Evolutionary conservation across 1,284 basidiomycete genomes (phyloP).

Genomic region (Moesziomyces antarcticus): DNA sequence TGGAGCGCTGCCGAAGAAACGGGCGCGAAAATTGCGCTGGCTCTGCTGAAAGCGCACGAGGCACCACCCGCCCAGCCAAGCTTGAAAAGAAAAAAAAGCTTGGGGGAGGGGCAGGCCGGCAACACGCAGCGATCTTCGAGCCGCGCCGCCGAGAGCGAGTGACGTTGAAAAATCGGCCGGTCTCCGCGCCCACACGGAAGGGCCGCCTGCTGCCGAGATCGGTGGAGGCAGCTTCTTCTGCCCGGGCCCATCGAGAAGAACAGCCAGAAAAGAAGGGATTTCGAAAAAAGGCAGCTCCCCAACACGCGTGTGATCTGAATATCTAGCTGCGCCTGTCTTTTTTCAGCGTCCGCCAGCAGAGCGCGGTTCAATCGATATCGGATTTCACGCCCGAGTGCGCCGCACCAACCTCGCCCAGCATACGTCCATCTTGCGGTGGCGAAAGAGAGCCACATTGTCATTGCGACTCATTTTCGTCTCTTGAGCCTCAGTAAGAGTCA

Average conservation of each 20-base stretch:
- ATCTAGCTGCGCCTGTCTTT: background rate
- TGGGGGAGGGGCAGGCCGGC: background rate
- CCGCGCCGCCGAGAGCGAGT: constrained; percentile 2
- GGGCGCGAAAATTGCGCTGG: background rate
- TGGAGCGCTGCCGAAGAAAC: background rate
- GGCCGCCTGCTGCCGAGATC: constrained; percentile 9
- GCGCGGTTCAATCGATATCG: constrained; percentile 29
- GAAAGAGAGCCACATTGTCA: no score
- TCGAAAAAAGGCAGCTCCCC: background rate
- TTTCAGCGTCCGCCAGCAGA: background rate
- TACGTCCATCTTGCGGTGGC: no score
- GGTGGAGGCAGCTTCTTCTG: constrained; percentile 13
- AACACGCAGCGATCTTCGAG: constrained; percentile 5
- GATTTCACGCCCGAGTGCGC: constrained; percentile 26
- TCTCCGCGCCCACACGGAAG: no score
- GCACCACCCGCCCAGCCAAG: background rate
- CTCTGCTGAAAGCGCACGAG: background rate
- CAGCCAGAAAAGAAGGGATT: background rate
- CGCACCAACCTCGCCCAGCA: no score
- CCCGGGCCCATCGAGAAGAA: background rate
- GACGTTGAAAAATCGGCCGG: background rate
- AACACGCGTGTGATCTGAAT: background rate
- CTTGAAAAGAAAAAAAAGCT: background rate
- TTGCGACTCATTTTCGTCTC: no score
- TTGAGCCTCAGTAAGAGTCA: no score